These are phyloP conservation scores for Globomyces sp. DNA, from an alignment of 371 early-diverging fungal genomes.

Conservation along the genomic window DNA sequence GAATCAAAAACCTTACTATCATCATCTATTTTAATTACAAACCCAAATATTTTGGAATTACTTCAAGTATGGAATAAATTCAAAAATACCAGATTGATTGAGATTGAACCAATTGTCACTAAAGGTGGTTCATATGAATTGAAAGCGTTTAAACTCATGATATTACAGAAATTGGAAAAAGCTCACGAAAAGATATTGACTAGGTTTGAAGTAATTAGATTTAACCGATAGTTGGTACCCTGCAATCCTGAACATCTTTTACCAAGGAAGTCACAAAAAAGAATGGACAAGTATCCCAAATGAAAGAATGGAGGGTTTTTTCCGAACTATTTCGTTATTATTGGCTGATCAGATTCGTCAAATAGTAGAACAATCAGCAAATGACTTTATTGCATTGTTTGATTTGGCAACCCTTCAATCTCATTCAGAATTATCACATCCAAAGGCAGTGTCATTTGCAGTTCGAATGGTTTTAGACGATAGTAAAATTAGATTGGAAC, in stretches of 20 bases:
- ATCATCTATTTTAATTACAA: conserved; percentile 33
- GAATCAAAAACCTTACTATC: conserved; percentile 31
- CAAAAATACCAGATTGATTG: conserved; percentile 41
- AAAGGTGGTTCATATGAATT: conserved; percentile 46
- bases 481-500: conserved; percentile 41
- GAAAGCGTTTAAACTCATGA: conserved; percentile 37
- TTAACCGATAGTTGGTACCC: conserved; percentile 48
- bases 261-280: conserved; percentile 48
- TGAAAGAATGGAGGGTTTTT: conserved; percentile 46
- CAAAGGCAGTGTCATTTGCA: conserved; percentile 34
- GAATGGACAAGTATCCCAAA: conserved; percentile 50
- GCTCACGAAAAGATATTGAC: conserved; percentile 54
- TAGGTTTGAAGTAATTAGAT: conserved; percentile 28
- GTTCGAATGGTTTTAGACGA: conserved; percentile 42
- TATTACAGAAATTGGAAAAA: conserved; percentile 47
- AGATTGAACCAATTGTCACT: conserved; percentile 41
- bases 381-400: conserved; percentile 45
- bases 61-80: conserved; percentile 42
- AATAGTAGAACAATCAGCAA: conserved; percentile 40
- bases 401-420: conserved; percentile 19
- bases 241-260: conserved; percentile 52
- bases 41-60: conserved; percentile 45
- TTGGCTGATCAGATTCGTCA: conserved; percentile 47
- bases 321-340: conserved; percentile 43
- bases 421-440: conserved; percentile 19